Conservation (phyloP, 495 filamentous ascomycete genomes). For the Penicillium dipodomyicola region DNA sequence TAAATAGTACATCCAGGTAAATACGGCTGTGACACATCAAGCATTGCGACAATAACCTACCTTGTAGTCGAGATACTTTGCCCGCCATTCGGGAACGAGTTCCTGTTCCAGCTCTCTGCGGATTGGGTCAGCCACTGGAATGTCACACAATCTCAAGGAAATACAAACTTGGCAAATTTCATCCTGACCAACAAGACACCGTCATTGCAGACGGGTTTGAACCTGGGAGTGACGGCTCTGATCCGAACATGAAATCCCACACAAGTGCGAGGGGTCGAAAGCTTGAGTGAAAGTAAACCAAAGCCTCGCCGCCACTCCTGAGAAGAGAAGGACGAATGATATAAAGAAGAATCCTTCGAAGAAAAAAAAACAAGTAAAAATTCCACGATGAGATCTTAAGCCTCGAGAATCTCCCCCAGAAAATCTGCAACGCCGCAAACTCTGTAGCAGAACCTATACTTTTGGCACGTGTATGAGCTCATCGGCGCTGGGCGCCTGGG, state of each 20-base stretch:
- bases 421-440: background rate
- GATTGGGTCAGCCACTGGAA: slow-evolving; percentile 25
- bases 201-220: slow-evolving; percentile 22
- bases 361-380: background rate
- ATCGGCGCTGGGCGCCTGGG: background rate
- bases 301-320: slow-evolving; percentile 2
- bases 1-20: slow-evolving; percentile 21
- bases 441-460: slow-evolving; percentile 6
- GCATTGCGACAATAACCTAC: slow-evolving; percentile 26
- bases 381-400: background rate
- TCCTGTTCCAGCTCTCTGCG: slow-evolving; percentile 77
- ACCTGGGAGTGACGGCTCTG: background rate
- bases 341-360: background rate
- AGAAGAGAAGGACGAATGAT: background rate
- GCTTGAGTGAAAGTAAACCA: background rate
- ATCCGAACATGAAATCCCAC: slow-evolving; percentile 4
- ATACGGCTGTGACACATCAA: background rate
- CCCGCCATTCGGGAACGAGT: slow-evolving; percentile 87
- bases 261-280: slow-evolving; percentile 9
- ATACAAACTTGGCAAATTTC: slow-evolving; percentile 63
- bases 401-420: slow-evolving; percentile 3
- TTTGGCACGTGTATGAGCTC: slow-evolving; percentile 16
- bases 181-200: slow-evolving; percentile 37
- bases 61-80: slow-evolving; percentile 92
- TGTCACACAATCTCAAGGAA: slow-evolving; percentile 11